Conservation (phyloP, 305 asterid species). For the Nicotiana rustica region DNA sequence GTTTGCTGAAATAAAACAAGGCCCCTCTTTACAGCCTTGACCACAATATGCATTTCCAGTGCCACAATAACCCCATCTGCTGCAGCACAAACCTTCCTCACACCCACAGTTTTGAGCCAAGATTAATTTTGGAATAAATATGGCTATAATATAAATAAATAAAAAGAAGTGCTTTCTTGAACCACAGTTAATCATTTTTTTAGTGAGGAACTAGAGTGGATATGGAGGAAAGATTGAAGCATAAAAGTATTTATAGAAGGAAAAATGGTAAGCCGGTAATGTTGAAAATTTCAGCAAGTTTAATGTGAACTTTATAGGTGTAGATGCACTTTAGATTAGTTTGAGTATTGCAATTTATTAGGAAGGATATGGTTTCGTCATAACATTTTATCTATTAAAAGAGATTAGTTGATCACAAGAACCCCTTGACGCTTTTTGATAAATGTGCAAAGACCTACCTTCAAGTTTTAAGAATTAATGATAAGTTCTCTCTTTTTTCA, state of each 20-base stretch:
- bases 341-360: background rate
- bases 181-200: constrained; percentile 2
- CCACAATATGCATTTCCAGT: constrained; percentile 17
- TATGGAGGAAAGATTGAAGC: background rate
- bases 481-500: background rate
- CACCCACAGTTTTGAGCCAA: constrained; percentile 6
- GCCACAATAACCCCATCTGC: constrained; percentile 34
- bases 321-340: background rate
- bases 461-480: background rate
- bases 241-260: background rate
- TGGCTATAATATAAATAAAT: background rate
- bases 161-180: background rate
- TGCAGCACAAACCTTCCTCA: constrained; percentile 17
- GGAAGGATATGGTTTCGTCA: constrained; percentile 30
- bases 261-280: background rate
- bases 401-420: background rate
- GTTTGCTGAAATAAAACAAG: background rate
- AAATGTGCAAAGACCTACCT: background rate
- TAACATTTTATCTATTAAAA: background rate
- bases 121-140: background rate
- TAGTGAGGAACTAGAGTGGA: background rate
- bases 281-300: constrained; percentile 4
- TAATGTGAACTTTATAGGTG: background rate
- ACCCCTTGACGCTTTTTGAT: background rate
- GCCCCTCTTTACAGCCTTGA: constrained; percentile 28